These are phyloP conservation scores for Fraxinus paxiana DNA, from an alignment of 305 asterid genomes.

Conservation along the genomic window DNA sequence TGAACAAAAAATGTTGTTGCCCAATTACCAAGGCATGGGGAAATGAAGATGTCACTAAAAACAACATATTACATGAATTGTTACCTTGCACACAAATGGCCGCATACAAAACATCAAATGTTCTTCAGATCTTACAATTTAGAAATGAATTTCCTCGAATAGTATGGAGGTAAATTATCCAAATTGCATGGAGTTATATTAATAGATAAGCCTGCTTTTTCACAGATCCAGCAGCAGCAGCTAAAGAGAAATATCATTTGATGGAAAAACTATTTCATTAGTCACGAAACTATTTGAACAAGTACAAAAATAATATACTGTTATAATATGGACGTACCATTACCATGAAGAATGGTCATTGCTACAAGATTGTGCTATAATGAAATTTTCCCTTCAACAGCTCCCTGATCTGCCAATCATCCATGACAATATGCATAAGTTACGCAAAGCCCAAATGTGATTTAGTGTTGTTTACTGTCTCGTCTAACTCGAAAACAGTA, in stretches of 20 bases:
- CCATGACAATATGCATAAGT: conserved; percentile 58
- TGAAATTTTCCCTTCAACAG: conserved; percentile 58
- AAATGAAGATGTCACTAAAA: conserved; percentile 12
- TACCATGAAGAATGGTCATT: conserved; percentile 51
- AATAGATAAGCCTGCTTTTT: conserved; percentile 42
- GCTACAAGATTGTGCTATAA: conserved; percentile 58
- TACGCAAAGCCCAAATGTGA: conserved; percentile 32
- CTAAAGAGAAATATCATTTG: conserved; percentile 50
- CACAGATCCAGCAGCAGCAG: conserved; percentile 46
- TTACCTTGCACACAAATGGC: neutral
- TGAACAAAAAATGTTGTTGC: conserved; percentile 12
- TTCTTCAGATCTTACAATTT: conserved; percentile 22
- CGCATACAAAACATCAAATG: conserved; percentile 20
- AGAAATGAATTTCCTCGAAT: conserved; percentile 21
- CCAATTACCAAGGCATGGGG: neutral
- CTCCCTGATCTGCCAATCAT: conserved; percentile 83
- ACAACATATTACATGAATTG: neutral
- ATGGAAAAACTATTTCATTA: conserved; percentile 40
- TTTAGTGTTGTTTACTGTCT: conserved; percentile 9
- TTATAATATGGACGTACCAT: conserved; percentile 51
- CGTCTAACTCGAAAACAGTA: conserved; percentile 22
- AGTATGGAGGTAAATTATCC: conserved; percentile 9
- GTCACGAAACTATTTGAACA: conserved; percentile 31
- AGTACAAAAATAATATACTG: conserved; percentile 27
- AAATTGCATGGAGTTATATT: conserved; percentile 26